These are phyloP conservation scores for Gymnopus androsaceus DNA, from an alignment of 1,284 basidiomycete genomes.

Conservation along the genomic window DNA sequence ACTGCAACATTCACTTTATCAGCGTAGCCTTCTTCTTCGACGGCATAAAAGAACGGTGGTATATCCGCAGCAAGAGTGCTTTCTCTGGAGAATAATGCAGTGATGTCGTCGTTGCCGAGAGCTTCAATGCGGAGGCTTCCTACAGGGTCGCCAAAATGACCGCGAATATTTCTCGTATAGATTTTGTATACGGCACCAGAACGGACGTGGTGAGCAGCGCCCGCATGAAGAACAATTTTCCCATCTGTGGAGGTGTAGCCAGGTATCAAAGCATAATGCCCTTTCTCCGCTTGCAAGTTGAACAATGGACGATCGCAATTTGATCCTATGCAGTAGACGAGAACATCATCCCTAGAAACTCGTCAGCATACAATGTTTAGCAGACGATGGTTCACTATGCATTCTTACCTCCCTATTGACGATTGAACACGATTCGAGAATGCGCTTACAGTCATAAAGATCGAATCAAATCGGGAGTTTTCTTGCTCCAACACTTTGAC, in stretches of 20 bases:
- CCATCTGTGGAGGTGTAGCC: background rate
- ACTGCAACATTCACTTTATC: background rate
- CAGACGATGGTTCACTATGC: too few species aligned
- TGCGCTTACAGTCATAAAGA: background rate
- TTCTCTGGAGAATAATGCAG: background rate
- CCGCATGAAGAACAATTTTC: background rate
- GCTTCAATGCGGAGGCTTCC: background rate
- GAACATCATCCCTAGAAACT: background rate
- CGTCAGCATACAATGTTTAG: background rate
- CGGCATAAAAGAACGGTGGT: constrained; percentile 1
- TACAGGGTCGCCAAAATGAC: background rate
- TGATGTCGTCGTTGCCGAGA: background rate
- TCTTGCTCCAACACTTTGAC: background rate
- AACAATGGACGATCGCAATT: constrained; percentile 1
- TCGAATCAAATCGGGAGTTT: background rate
- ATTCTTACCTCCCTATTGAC: background rate
- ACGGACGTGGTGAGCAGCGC: background rate
- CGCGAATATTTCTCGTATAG: background rate
- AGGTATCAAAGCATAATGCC: constrained; percentile 1
- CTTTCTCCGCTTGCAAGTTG: background rate
- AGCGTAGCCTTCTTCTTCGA: background rate
- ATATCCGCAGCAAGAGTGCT: background rate
- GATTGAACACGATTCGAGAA: background rate
- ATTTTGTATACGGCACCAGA: background rate
- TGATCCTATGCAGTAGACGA: background rate